These are phyloP conservation scores for Pseudonitzschia multistriata DNA, from an alignment of 108 stramenopile species.

Conservation along the genomic window DNA sequence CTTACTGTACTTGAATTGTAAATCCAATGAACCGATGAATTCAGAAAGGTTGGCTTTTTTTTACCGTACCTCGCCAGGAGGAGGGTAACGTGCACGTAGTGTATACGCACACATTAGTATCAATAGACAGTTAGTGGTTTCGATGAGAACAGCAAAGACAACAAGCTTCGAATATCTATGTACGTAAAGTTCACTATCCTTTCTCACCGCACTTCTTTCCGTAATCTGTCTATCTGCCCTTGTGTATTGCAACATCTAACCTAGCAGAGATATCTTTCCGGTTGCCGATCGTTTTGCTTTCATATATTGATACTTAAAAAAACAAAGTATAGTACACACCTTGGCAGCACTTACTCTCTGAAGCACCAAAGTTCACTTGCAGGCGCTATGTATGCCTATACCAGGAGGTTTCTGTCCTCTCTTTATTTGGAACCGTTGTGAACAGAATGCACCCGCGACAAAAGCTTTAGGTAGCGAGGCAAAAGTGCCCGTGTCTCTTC, in stretches of 20 bases:
- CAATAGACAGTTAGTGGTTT: slow-evolving; percentile 9
- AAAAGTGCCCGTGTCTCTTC: slow-evolving; percentile 52
- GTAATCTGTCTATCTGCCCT: background rate
- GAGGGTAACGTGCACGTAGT: background rate
- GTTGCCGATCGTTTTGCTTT: background rate
- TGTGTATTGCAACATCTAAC: background rate
- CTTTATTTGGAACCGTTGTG: background rate
- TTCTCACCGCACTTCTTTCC: slow-evolving; percentile 4
- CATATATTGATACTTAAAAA: background rate
- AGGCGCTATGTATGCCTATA: background rate
- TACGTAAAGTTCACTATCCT: background rate
- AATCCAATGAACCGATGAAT: too few relatives aligned
- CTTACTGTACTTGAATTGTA: too few relatives aligned
- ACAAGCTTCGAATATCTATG: slow-evolving; percentile 3
- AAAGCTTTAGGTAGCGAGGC: slow-evolving; percentile 42
- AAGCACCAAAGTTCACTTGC: background rate
- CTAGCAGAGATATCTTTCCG: too few relatives aligned
- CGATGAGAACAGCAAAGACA: background rate
- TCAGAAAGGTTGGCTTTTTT: background rate
- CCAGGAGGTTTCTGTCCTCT: too few relatives aligned
- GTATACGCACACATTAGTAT: background rate
- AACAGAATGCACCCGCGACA: slow-evolving; percentile 15
- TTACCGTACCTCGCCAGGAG: background rate
- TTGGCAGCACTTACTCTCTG: background rate
- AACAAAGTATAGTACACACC: background rate